Base-by-base conservation (phyloP, 164 flowering plant species). In the Santalum album region DNA sequence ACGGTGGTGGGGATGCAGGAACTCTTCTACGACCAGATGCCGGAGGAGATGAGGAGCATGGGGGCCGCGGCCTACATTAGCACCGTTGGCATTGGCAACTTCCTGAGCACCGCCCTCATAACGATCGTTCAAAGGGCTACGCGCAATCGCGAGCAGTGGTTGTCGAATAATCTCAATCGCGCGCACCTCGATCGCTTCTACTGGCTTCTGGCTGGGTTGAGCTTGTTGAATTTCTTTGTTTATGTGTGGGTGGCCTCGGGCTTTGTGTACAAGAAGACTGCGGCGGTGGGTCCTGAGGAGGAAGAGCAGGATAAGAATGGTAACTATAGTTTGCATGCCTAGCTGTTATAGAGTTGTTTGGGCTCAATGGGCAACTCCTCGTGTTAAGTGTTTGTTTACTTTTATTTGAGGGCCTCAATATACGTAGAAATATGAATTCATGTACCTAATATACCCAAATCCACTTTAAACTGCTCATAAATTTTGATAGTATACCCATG, bases 11-110 rank as follows among this genome's bases (percentile, higher is more conserved):
- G 84, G 14, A 51, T 78, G 51, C 84, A 78, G 53, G 82, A 83
- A 61, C 26, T 80, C 45, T 77, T 77, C 59, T 79, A 78, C 46
- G 76, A 73, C 32, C 80, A 81, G 38, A 59, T 77, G 71, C 87
- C 85, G 40, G 47, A 42, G 52, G 34, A 42, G 45, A 17, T 42
- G 45, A 7, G 45, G 21, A 42, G 45, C 21, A 5, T 42, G 45
- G 45, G 45, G 7, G 45, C 45, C 4, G 45, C 45, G 21, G 5
- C 11, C 9, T 18, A 42, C 20, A 42, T 42, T 18, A 42, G 45
- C 45, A 42, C 45, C 45, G 10, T 18, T 7, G 45, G 45, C 21
- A 21, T 42, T 5, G 45, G 45, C 6, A 42, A 42, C 45, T 18
- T 42, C 45, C 4, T 42, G 45, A 42, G 45, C 21, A 42, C 21